A percentile compares a stretch with the other conserved stretches of the same genome.
Conservation (phyloP, 305 asterid species). For the Rubia balearica region DNA sequence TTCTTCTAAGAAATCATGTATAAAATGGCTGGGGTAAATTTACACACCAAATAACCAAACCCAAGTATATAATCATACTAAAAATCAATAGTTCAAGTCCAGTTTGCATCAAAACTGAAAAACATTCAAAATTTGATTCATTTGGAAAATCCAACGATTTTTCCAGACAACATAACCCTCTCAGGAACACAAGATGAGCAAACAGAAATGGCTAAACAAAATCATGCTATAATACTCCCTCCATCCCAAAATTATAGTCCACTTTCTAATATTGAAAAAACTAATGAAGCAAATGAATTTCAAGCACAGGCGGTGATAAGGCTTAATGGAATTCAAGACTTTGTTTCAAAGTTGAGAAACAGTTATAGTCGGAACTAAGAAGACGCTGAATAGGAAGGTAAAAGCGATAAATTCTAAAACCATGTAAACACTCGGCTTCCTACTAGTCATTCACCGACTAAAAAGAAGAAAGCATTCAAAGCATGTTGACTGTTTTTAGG, state of each 20-base stretch:
- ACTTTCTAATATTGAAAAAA: too few relatives aligned
- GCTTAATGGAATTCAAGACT: not conserved
- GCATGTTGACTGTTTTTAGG: not conserved
- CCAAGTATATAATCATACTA: too few relatives aligned
- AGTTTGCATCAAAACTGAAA: not conserved
- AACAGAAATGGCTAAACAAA: not conserved
- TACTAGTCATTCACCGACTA: not conserved
- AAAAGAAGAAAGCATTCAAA: not conserved
- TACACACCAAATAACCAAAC: not conserved
- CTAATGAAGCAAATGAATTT: too few relatives aligned
- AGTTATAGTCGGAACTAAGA: not conserved
- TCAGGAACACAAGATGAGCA: too few relatives aligned
- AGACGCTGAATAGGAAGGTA: not conserved
- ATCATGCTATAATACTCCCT: too few relatives aligned
- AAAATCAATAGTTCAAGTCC: too few relatives aligned
- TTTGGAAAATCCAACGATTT: too few relatives aligned
- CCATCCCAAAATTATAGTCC: too few relatives aligned
- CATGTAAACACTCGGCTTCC: not conserved
- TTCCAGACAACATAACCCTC: too few relatives aligned
- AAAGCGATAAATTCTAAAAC: not conserved
- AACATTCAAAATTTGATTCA: too few relatives aligned
- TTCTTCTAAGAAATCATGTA: not conserved
- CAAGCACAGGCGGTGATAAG: not conserved
- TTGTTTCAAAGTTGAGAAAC: not conserved
- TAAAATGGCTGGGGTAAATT: not conserved